Conservation (phyloP, 345 rosid species). For the Populus simonii region DNA sequence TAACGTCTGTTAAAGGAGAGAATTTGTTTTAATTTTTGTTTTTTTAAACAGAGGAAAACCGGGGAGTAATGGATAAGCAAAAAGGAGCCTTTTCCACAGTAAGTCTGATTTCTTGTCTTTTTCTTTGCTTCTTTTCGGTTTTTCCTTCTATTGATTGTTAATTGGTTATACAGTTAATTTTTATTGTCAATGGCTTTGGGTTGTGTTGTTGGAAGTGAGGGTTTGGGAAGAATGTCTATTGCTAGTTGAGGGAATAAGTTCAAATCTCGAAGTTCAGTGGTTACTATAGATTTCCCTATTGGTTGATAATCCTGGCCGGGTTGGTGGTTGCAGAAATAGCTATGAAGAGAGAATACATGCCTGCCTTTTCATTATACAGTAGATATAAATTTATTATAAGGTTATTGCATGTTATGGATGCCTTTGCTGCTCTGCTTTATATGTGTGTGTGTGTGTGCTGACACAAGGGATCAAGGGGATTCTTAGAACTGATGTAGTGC, state of each 20-base stretch:
- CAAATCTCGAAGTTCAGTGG: background rate
- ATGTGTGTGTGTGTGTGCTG: no score
- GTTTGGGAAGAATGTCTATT: background rate
- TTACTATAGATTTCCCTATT: background rate
- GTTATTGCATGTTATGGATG: background rate
- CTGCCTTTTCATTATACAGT: background rate
- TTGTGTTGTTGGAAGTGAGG: background rate
- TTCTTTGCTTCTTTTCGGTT: background rate
- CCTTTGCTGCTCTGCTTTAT: background rate
- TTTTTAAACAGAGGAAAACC: constrained; percentile 28
- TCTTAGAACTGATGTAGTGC: background rate
- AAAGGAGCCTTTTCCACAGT: constrained; percentile 31
- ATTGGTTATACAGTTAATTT: background rate
- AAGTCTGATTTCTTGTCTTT: constrained; percentile 21
- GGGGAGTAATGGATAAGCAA: constrained; percentile 21
- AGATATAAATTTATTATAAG: background rate
- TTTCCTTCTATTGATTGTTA: background rate
- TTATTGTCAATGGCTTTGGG: background rate
- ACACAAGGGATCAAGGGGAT: background rate
- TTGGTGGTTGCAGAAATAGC: no score
- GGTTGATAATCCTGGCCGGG: background rate
- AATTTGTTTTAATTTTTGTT: background rate
- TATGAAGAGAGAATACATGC: background rate
- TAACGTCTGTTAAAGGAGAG: background rate
- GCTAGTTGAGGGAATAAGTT: background rate